Conservation (phyloP, 768 basidiomycete species). For the Tulasnella sp. region DNA sequence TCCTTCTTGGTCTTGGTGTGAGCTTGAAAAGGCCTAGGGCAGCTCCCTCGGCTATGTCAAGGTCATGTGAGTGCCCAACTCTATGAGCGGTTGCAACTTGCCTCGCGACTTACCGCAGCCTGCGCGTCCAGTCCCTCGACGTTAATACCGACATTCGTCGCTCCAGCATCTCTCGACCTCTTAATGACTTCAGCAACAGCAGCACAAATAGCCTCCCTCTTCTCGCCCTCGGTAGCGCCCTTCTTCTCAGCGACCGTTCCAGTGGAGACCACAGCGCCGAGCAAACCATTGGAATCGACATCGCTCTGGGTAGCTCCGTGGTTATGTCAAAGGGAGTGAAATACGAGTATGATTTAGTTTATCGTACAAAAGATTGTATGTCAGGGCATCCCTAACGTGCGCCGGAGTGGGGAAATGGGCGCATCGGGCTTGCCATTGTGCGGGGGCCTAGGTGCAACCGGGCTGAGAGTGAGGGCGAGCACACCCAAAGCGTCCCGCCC, state of each 20-base stretch:
- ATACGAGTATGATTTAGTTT: no score
- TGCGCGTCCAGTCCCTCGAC: constrained; percentile 60
- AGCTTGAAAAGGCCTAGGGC: constrained; percentile 73
- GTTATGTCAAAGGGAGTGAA: no score
- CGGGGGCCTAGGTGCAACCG: no score
- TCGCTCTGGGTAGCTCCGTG: constrained; percentile 17
- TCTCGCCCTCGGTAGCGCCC: constrained; percentile 45
- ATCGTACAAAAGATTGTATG: no score
- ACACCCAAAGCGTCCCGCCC: no score
- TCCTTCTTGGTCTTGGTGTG: constrained; percentile 69
- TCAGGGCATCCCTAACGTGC: no score
- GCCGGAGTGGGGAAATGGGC: no score
- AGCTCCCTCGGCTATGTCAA: constrained; percentile 63
- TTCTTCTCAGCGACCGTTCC: constrained; percentile 50
- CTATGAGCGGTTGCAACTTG: no score
- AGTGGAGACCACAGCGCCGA: constrained; percentile 48
- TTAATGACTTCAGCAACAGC: constrained; percentile 72
- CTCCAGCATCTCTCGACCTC: constrained; percentile 51
- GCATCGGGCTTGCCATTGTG: no score
- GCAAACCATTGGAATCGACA: constrained; percentile 20
- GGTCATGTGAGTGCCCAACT: constrained; percentile 10
- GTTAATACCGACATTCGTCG: constrained; percentile 61
- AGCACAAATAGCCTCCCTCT: constrained; percentile 65
- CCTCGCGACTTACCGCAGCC: constrained; percentile 67
- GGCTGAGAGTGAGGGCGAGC: no score